phyloP scores from a whole-genome alignment of 352 stramenopile genomes.

The Nothophytophthora sp. region DNA sequence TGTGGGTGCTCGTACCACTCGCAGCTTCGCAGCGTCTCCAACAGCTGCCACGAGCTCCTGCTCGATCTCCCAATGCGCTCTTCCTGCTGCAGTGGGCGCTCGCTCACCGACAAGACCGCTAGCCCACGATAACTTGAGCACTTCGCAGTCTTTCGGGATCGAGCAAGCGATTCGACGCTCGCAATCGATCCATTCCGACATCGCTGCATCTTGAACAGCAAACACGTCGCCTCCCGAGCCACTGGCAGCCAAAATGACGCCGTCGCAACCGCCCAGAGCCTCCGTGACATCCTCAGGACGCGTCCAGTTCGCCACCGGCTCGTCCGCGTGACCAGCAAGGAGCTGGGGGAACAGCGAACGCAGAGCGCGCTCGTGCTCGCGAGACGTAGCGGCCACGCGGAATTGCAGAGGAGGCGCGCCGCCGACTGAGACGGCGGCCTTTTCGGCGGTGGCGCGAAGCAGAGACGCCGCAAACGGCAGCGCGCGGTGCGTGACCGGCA shows the following conservation, averaged over 20 bases:
- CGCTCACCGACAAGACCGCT: constrained; percentile 36
- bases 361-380: constrained; percentile 24
- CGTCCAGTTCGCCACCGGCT: constrained; percentile 42
- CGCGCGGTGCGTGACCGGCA: constrained; percentile 38
- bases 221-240: constrained; percentile 19
- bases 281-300: constrained; percentile 40
- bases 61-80: constrained; percentile 51
- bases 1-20: constrained; percentile 42
- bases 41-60: constrained; percentile 27
- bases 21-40: constrained; percentile 16
- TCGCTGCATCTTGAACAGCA: constrained; percentile 12
- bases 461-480: constrained; percentile 25
- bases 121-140: constrained; percentile 66
- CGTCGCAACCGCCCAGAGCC: constrained; percentile 45
- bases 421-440: not conserved
- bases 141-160: constrained; percentile 21
- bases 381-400: constrained; percentile 18
- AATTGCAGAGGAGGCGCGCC: constrained; percentile 13
- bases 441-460: constrained; percentile 9
- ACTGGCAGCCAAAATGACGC: constrained; percentile 40
- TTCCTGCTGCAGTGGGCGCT: constrained; percentile 33
- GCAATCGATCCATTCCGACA: constrained; percentile 24
- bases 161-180: constrained; percentile 22
- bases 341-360: constrained; percentile 25
- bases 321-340: constrained; percentile 28